Evolutionary conservation across 176 grass and related monocot species (phyloP).

Genomic region (Aegilops umbellulata): DNA sequence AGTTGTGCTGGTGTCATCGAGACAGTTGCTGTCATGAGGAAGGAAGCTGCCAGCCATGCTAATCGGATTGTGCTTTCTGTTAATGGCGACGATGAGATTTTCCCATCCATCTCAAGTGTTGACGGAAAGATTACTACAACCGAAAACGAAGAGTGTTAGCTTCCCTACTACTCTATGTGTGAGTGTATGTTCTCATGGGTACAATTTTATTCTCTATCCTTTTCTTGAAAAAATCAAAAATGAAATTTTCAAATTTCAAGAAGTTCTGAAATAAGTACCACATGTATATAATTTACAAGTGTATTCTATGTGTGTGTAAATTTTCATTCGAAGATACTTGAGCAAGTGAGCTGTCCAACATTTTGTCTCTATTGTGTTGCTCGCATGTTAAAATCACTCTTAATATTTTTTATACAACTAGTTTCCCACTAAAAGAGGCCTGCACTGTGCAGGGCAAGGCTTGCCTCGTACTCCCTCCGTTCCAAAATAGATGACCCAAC

Average conservation of each 20-base stretch:
- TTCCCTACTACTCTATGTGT: not conserved
- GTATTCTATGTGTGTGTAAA: too few species aligned
- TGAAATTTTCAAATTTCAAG: not conserved
- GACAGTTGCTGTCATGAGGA: not conserved
- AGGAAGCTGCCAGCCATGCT: not conserved
- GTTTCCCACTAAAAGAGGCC: too few species aligned
- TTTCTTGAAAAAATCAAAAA: not conserved
- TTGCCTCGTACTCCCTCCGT: too few species aligned
- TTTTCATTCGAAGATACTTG: too few species aligned
- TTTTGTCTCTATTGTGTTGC: too few species aligned
- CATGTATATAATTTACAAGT: not conserved
- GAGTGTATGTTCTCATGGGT: not conserved
- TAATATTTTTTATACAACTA: too few species aligned
- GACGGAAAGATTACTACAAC: not conserved
- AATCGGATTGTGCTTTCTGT: not conserved
- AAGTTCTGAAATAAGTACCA: not conserved
- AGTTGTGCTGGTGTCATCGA: not conserved
- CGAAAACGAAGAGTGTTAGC: not conserved
- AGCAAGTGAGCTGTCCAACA: too few species aligned
- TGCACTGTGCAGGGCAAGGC: too few species aligned
- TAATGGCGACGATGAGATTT: not conserved
- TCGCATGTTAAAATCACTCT: too few species aligned
- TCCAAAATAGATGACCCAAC: too few species aligned
- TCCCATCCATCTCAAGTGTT: not conserved
- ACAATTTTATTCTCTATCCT: not conserved